phyloP scores from a whole-genome alignment of 495 filamentous ascomycete species.

The Neurospora africana region DNA sequence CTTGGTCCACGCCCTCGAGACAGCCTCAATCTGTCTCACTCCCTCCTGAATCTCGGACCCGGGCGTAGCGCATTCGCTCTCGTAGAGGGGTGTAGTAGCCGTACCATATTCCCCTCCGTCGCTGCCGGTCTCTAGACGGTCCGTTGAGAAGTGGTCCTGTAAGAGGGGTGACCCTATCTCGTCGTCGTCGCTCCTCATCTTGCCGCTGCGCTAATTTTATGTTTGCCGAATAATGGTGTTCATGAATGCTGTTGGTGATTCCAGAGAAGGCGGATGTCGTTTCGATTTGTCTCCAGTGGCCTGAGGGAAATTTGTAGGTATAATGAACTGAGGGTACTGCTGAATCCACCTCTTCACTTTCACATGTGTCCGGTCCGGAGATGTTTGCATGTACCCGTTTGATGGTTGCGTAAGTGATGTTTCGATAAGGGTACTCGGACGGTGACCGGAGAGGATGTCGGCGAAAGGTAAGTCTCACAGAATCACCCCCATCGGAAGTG shows the following conservation, averaged over 20 bases:
- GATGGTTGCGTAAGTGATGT: background rate
- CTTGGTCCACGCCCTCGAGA: constrained; percentile 38
- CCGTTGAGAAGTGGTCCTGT: background rate
- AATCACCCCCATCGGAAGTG: background rate
- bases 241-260: background rate
- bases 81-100: background rate
- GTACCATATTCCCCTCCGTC: background rate
- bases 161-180: constrained; percentile 2
- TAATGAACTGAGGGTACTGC: background rate
- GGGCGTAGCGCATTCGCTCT: background rate
- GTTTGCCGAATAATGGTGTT: background rate
- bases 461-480: background rate
- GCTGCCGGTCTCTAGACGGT: background rate
- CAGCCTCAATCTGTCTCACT: constrained; percentile 36
- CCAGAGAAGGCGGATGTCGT: background rate
- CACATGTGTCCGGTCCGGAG: background rate
- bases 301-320: background rate
- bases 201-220: background rate
- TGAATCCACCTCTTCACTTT: background rate
- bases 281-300: background rate
- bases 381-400: background rate
- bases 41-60: constrained; percentile 24
- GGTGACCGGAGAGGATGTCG: background rate
- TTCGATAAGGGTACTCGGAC: background rate
- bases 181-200: constrained; percentile 4